Evolutionary conservation across 352 stramenopile genomes (phyloP).

Genomic region (Lagenidium giganteum): DNA sequence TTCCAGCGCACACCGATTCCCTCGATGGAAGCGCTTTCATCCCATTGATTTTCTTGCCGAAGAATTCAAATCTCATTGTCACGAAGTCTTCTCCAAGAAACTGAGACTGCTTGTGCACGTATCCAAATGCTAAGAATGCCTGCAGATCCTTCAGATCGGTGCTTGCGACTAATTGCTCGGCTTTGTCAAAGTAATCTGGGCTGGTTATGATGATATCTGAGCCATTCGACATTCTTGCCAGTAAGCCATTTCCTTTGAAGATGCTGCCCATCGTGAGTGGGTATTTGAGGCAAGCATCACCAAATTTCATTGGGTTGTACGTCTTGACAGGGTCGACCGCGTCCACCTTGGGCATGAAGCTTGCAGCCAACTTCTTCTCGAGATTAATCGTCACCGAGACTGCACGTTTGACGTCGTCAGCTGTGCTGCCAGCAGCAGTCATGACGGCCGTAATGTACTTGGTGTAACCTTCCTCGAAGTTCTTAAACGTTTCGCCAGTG

Average conservation of each 20-base stretch:
- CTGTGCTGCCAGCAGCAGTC: conserved; percentile 12
- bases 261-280: conserved; percentile 41
- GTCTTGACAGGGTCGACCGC: conserved; percentile 50
- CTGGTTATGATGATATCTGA: conserved; percentile 37
- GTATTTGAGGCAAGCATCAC: conserved; percentile 32
- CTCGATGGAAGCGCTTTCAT: conserved; percentile 47
- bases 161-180: conserved; percentile 26
- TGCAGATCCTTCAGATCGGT: conserved; percentile 36
- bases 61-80: conserved; percentile 86
- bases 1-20: conserved; percentile 43
- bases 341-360: conserved; percentile 59
- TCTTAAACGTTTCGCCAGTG: conserved; percentile 30
- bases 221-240: conserved; percentile 25
- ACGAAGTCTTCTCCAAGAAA: conserved; percentile 62
- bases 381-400: conserved; percentile 41
- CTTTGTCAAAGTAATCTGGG: conserved; percentile 39
- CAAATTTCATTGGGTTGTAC: conserved; percentile 84
- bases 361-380: conserved; percentile 59
- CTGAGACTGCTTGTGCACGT: conserved; percentile 24
- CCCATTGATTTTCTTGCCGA: conserved; percentile 57
- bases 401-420: conserved; percentile 1
- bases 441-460: conserved; percentile 34
- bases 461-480: conserved; percentile 27
- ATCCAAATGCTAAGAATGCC: conserved; percentile 38
- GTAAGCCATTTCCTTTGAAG: conserved; percentile 23